Base-by-base conservation (phyloP, 495 filamentous ascomycete genomes). In the Geoglossum glabrum region DNA sequence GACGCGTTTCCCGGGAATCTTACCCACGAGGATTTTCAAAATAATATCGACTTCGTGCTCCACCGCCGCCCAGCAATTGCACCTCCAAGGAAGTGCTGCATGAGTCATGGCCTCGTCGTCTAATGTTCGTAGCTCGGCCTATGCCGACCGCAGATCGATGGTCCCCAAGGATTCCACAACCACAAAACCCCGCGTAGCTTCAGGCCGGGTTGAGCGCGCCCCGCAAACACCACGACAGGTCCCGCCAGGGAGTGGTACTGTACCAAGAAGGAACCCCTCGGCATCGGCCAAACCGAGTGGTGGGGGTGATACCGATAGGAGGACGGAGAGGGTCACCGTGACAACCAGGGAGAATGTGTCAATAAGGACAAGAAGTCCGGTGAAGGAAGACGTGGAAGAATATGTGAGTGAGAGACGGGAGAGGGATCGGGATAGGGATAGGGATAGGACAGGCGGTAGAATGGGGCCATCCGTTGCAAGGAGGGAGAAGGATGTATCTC, bases 291-390 rank as follows among this genome's bases (percentile, higher is more conserved):
- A 21, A 19, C 28, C 28, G 17, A 52, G 30, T 52, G 49, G 11
- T 13, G 54, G 31, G 4, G 54, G 54, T 9, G 33, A 56, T 33
- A 31, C 25, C 6, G 54, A 58, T 6, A 49, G 19, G 30, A 49
- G 43, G 19, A 46, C 56, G 17, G 56, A 58, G 38, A 43, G 56
- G 54, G 40, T 38, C 13, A 15, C 11, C 6, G 13, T 85, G 54
- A 82, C 84, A 11, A 82, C 78, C 8, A 76, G 76, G 61, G 84
- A 88, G 60, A 82, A 75, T 46, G 61, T 82, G 51, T 77, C 80
- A 13, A 69, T 76, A 61, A 74, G 81, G 58, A 76, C 78, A 21
- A 76, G 75, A 65, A 87, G 83, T 62, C 80, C 84, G 7, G 74
- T 82, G 55, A 82, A 84, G 66, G 74, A 79, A 45, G 66, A 27